Base-by-base conservation (phyloP, 495 filamentous ascomycete genomes). In the Bacidia gigantensis region DNA sequence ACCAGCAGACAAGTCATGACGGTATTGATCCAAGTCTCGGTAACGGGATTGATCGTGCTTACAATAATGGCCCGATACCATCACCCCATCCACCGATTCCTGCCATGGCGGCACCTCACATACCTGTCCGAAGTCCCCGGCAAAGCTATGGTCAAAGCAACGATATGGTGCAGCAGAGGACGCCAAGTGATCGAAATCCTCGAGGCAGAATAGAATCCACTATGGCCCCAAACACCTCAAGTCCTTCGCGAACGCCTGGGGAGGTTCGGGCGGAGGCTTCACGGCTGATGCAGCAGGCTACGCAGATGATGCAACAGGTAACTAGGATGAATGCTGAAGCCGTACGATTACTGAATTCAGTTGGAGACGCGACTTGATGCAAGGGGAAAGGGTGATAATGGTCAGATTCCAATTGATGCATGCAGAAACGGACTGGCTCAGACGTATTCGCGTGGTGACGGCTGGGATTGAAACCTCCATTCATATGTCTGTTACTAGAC, bases 221-320 rank as follows among this genome's bases (percentile, higher is more conserved):
- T 3, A 29, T 1, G 10, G 7, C 41, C 2, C 3, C 25, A 7
- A 18, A 44, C 17, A 18, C 14, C 5, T 5, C 41, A 44, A 18
- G 20, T 22, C 20, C 32, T 5, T 17, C 52, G 1, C 56, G 41
- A 46, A 56, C 57, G 18, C 55, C 57, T 14, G 50, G 57, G 40
- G 55, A 62, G 26, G 49, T 41, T 3, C 52, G 53, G 39, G 26
- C 52, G 41, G 55, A 60, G 46, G 60, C 60, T 25, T 56, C 57
- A 3, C 55, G 42, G 35, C 26, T 62, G 25, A 60, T 62, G 57
- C 57, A 60, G 18, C 57, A 62, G 49, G 60, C 60, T 11, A 55
- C 54, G 26, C 45, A 53, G n/a, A 32, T 60, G n/a, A 60, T 57
- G 52, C 58, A 55, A 32, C 58, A 62, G 45, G 60, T 57, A 20